Evolutionary conservation across 2,329 filamentous ascomycete species (phyloP).

Genomic region (Fusarium xyrophilum): DNA sequence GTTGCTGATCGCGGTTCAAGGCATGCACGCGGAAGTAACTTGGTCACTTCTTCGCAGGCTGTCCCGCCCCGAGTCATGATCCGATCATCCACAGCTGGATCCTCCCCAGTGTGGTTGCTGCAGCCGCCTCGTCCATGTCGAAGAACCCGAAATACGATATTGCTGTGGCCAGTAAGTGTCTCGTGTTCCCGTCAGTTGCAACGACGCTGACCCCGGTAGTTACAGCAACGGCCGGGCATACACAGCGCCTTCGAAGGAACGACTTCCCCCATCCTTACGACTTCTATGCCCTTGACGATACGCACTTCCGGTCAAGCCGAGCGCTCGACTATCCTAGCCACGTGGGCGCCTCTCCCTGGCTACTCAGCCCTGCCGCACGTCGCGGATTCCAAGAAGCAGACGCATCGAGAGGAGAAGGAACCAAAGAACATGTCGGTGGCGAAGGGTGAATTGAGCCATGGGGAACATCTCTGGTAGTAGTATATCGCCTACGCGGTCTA

Average conservation of each 20-base stretch:
- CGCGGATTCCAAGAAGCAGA: no score
- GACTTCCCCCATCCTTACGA: background rate
- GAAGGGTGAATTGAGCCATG: background rate
- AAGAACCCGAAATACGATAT: background rate
- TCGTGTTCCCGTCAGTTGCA: background rate
- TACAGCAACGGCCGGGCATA: background rate
- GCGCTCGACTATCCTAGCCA: background rate
- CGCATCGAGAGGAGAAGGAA: background rate
- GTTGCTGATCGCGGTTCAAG: background rate
- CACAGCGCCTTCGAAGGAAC: accelerated
- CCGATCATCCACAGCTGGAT: background rate
- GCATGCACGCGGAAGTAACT: background rate
- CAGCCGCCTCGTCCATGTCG: background rate
- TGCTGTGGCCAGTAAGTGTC: background rate
- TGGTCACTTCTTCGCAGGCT: background rate
- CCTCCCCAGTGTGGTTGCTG: background rate
- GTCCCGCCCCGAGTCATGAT: no score
- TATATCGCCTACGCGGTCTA: background rate
- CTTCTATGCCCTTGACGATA: background rate
- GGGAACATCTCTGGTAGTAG: no score
- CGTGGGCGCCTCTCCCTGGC: background rate
- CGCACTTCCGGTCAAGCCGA: background rate
- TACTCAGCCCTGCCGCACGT: background rate
- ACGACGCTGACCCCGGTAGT: background rate
- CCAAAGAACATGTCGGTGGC: no score